Evolutionary conservation across 2,329 filamentous ascomycete genomes (phyloP).

Genomic region (Penicillium rolfsii): DNA sequence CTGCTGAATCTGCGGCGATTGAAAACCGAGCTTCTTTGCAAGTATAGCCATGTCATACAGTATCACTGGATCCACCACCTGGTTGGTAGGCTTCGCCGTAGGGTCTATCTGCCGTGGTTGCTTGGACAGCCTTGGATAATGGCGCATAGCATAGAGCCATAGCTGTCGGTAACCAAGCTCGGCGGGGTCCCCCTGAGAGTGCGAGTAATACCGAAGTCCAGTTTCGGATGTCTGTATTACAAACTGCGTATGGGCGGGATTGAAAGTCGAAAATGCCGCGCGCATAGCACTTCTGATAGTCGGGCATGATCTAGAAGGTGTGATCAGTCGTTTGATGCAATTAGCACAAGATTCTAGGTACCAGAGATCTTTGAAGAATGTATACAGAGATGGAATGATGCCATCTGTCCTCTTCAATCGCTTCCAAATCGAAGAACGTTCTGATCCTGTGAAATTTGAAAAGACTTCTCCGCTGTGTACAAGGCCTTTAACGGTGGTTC

Average conservation of each 20-base stretch:
- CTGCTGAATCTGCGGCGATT: conserved; percentile 13
- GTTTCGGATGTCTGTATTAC: conserved; percentile 1
- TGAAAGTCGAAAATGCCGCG: background rate
- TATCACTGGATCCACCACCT: conserved; percentile 11
- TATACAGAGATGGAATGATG: conserved; percentile 19
- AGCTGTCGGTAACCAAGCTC: conserved; percentile 2
- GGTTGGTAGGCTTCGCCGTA: conserved; percentile 9
- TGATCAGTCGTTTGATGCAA: conserved; percentile 17
- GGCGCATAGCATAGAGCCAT: background rate
- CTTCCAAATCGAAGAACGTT: background rate
- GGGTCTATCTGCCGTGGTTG: conserved; percentile 5
- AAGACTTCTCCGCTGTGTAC: conserved; percentile 2
- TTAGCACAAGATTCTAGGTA: conserved; percentile 21
- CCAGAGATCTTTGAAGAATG: conserved; percentile 22
- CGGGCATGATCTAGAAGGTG: conserved; percentile 1
- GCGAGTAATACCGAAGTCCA: conserved; percentile 1
- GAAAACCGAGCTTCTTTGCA: conserved; percentile 14
- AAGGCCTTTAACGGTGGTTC: background rate
- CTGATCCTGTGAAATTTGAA: background rate
- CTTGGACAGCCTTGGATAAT: conserved; percentile 3
- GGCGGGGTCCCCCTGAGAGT: background rate
- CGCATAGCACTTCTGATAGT: background rate
- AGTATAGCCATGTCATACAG: conserved; percentile 19
- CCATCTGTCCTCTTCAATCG: background rate
- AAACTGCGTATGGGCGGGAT: background rate